Conservation (phyloP, 352 stramenopile species). For the Phytophthora capsici region DNA sequence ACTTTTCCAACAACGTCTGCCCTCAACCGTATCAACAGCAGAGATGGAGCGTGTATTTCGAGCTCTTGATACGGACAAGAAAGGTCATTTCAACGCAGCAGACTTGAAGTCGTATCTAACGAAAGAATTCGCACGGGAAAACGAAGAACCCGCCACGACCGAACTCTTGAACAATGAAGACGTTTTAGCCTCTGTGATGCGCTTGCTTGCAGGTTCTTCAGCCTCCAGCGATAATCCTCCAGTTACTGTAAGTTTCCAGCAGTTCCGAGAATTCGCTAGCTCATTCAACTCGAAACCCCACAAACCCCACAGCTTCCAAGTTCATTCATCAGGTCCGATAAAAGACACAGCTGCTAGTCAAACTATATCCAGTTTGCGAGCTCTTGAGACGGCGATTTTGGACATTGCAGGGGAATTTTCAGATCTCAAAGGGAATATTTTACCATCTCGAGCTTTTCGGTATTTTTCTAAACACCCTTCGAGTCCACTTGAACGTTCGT, state of each 20-base stretch:
- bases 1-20: conserved; percentile 30
- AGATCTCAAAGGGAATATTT: conserved; percentile 25
- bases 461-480: conserved; percentile 21
- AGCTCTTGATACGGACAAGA: conserved; percentile 43
- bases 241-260: conserved; percentile 25
- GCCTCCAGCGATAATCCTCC: not conserved
- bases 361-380: conserved; percentile 36
- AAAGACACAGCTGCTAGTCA: not conserved
- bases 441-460: conserved; percentile 32
- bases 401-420: conserved; percentile 36
- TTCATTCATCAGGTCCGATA: not conserved
- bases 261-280: conserved; percentile 23
- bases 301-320: not conserved
- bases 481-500: conserved; percentile 7
- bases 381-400: conserved; percentile 44
- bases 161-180: conserved; percentile 22
- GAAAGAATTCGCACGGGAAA: not conserved
- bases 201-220: conserved; percentile 9
- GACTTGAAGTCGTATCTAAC: conserved; percentile 39
- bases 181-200: conserved; percentile 25
- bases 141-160: not conserved
- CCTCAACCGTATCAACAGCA: conserved; percentile 27
- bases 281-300: conserved; percentile 3
- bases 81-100: conserved; percentile 49
- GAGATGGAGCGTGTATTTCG: conserved; percentile 45